Conservation (phyloP, 164 flowering plant species). For the Kingdonia uniflora region DNA sequence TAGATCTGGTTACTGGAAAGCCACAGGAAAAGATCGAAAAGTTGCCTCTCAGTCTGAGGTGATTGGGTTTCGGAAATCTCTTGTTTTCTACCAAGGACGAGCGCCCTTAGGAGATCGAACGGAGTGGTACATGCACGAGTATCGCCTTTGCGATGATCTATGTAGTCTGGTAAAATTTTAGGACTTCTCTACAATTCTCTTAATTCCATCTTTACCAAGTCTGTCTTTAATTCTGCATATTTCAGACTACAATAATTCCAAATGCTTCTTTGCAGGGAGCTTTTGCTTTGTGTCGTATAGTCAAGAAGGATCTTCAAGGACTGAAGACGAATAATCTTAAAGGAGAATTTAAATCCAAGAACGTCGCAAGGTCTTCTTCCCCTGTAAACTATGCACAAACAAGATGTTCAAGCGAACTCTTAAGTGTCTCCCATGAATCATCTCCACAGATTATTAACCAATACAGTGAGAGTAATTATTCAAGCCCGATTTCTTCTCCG, state of each 20-base stretch:
- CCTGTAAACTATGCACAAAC: constrained; percentile 17
- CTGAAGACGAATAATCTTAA: constrained; percentile 23
- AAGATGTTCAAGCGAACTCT: constrained; percentile 23
- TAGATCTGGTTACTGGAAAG: constrained; percentile 92
- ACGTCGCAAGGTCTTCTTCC: constrained; percentile 27
- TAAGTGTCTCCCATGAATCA: constrained; percentile 17
- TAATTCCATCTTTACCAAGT: no score
- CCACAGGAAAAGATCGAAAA: constrained; percentile 89
- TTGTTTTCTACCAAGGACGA: constrained; percentile 80
- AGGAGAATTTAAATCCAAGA: constrained; percentile 33
- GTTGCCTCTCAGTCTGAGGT: constrained; percentile 44
- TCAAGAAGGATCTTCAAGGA: constrained; percentile 45
- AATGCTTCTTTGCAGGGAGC: constrained; percentile 37
- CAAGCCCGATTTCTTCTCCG: constrained; percentile 47
- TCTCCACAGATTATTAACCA: constrained; percentile 22
- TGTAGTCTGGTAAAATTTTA: constrained; percentile 31
- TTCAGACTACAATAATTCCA: background rate
- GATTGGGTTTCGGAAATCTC: constrained; percentile 66
- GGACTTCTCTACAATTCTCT: background rate
- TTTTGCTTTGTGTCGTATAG: constrained; percentile 74
- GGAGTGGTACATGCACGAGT: constrained; percentile 93
- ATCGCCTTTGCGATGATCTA: constrained; percentile 67
- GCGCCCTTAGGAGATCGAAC: constrained; percentile 85
- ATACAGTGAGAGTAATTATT: constrained; percentile 28
- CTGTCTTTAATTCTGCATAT: no score